A percentile compares a stretch with the other conserved stretches of the same genome.
These are phyloP conservation scores for Xylaria telfairii DNA, from an alignment of 495 filamentous ascomycete species.

Conservation along the genomic window DNA sequence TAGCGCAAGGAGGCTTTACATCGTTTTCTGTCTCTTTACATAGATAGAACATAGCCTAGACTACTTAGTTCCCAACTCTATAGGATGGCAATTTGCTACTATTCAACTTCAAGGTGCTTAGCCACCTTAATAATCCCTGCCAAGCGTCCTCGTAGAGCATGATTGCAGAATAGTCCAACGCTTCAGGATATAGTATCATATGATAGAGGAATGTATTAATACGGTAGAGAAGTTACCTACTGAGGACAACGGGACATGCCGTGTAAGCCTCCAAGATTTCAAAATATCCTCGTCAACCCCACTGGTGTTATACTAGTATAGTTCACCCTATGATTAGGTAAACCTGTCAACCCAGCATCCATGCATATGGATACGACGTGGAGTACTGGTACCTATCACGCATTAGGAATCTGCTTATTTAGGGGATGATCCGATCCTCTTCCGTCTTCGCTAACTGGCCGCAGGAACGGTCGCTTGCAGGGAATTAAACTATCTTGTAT, in stretches of 20 bases:
- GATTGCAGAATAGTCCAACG: background rate
- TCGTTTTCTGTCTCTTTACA: background rate
- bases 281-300: too few species aligned
- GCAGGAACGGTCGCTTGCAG: conserved; percentile 17
- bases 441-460: conserved; percentile 15
- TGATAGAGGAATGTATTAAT: background rate
- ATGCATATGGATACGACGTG: conserved; percentile 11
- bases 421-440: conserved; percentile 13
- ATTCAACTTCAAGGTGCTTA: background rate
- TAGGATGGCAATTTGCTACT: background rate
- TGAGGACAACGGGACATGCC: background rate
- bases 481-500: background rate
- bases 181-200: background rate
- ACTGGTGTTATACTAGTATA: background rate
- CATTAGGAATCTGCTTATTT: conserved; percentile 12
- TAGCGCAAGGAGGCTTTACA: background rate
- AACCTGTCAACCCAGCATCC: background rate
- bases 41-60: background rate
- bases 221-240: background rate
- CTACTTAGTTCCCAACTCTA: background rate
- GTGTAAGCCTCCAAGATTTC: background rate
- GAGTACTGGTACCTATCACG: conserved; percentile 1
- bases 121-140: background rate
- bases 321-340: background rate
- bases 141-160: background rate